These are phyloP conservation scores for Tulasnella sp. DNA, from an alignment of 768 basidiomycete genomes.

Conservation along the genomic window DNA sequence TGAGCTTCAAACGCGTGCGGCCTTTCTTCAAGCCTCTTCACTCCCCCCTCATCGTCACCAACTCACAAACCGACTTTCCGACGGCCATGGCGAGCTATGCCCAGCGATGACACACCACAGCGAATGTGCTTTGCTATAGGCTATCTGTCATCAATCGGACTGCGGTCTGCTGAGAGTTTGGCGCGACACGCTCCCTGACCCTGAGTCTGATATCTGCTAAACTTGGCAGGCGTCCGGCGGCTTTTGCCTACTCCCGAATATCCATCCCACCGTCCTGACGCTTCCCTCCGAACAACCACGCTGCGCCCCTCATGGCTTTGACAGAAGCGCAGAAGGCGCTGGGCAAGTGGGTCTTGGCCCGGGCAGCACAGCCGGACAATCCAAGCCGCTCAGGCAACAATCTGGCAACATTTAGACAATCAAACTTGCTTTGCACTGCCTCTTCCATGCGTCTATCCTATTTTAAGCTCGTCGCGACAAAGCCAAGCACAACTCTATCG, in stretches of 20 bases:
- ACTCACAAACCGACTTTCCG: not conserved
- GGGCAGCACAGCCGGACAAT: not conserved
- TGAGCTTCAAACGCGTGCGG: not conserved
- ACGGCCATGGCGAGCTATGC: not conserved
- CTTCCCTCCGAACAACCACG: slow-evolving; percentile 9
- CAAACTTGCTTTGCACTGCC: not conserved
- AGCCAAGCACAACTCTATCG: too few species aligned
- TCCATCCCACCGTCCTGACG: not conserved
- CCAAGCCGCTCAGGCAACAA: too few species aligned
- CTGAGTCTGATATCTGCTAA: not conserved
- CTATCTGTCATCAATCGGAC: not conserved
- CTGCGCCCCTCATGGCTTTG: not conserved
- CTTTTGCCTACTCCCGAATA: not conserved
- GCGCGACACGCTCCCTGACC: slow-evolving; percentile 12
- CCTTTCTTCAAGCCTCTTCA: not conserved
- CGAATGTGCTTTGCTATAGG: not conserved
- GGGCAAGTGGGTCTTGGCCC: not conserved
- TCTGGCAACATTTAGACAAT: not conserved
- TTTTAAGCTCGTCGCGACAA: not conserved
- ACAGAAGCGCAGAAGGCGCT: not conserved
- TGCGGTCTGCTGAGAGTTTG: not conserved
- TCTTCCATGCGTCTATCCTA: not conserved
- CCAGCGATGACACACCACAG: not conserved
- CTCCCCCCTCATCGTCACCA: not conserved
- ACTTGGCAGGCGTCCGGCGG: not conserved